Conservation (phyloP, 805 yeast genomes). For the Saturnispora halmiae region DNA sequence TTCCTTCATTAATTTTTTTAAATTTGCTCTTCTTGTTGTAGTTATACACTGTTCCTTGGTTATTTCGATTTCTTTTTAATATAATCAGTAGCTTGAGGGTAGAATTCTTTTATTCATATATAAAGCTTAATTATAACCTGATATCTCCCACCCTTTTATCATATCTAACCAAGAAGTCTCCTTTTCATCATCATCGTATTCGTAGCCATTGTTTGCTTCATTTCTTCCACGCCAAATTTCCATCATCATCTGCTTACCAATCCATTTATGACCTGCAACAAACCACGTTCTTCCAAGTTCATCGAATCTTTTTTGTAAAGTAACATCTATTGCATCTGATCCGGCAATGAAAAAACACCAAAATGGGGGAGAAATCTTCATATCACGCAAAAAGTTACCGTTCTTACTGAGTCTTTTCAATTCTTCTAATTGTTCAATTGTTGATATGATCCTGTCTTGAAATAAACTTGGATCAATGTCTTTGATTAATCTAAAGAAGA, state of each 20-base stretch:
- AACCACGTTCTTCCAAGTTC: constrained; percentile 28
- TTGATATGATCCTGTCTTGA: constrained; percentile 29
- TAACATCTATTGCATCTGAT: constrained; percentile 30
- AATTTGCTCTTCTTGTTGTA: neutral
- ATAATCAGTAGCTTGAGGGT: too few species aligned
- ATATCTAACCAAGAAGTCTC: constrained; percentile 44
- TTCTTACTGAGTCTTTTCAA: constrained; percentile 18
- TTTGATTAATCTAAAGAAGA: constrained; percentile 39
- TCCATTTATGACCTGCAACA: constrained; percentile 38
- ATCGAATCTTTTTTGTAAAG: constrained; percentile 28
- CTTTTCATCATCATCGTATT: constrained; percentile 17
- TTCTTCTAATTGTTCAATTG: constrained; percentile 31
- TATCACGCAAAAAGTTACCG: constrained; percentile 16
- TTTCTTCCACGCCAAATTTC: constrained; percentile 43
- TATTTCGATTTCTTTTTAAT: neutral
- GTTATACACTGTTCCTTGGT: neutral
- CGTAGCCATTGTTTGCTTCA: constrained; percentile 16
- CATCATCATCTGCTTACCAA: constrained; percentile 43
- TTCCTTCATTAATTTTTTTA: constrained; percentile 14
- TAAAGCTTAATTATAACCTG: constrained; percentile 23
- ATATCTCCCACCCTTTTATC: constrained; percentile 44
- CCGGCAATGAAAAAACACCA: constrained; percentile 42
- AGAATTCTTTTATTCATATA: neutral
- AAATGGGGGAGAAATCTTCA: constrained; percentile 33
- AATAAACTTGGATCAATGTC: constrained; percentile 29